Conservation (phyloP, 306 rosid species). For the Castanea crenata region DNA sequence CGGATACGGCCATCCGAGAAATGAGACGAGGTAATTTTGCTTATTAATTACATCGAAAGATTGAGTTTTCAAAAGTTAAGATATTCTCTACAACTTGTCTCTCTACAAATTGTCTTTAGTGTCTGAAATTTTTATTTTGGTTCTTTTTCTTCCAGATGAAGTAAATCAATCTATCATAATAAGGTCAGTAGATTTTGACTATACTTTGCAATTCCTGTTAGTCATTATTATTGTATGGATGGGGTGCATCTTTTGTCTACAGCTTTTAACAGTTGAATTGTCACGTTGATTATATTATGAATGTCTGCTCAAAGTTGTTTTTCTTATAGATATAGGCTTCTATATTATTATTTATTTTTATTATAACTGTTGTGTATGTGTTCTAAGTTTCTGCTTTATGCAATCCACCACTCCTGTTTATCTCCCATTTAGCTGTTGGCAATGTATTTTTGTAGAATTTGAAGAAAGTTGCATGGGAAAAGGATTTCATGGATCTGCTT, state of each 20-base stretch:
- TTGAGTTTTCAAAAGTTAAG: constrained; percentile 20
- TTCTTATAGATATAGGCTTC: too few relatives aligned
- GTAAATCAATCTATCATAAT: constrained; percentile 94
- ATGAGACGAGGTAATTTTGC: constrained; percentile 74
- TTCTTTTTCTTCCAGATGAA: constrained; percentile 71
- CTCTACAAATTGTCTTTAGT: constrained; percentile 19
- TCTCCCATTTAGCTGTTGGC: neutral
- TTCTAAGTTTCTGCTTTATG: neutral
- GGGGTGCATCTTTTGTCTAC: constrained; percentile 7
- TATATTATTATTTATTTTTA: too few relatives aligned
- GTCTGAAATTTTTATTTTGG: constrained; percentile 22
- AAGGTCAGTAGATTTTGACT: constrained; percentile 57
- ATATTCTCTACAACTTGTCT: constrained; percentile 13
- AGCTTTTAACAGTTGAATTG: neutral
- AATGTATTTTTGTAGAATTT: neutral
- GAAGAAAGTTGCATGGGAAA: neutral
- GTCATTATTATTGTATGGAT: neutral
- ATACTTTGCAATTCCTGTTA: neutral
- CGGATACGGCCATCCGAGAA: constrained; percentile 90
- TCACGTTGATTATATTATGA: neutral
- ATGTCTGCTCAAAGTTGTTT: neutral
- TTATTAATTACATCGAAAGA: constrained; percentile 2
- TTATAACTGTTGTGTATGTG: neutral
- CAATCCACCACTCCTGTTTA: neutral
- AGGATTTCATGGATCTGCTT: neutral